Evolutionary conservation across 345 rosid species (phyloP), one percentile per base, ranked within the genome.

Genomic region (Streptanthus diversifolius): DNA sequence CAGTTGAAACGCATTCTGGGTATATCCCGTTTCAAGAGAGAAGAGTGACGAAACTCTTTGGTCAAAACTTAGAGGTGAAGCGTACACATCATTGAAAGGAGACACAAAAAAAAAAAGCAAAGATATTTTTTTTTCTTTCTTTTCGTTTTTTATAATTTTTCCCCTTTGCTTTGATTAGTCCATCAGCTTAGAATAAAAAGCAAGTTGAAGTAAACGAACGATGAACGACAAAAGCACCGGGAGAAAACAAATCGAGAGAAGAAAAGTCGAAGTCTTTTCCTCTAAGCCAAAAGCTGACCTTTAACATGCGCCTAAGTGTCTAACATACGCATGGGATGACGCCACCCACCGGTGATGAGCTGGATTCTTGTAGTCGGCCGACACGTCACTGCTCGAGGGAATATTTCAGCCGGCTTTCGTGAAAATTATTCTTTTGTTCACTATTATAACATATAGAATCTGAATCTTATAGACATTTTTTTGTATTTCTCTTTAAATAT

Each of bases 11-110:
- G 61, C 43, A 62, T 37, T 39, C 29, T 3, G 14, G 61, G 68
- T 1, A 71, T 71, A 61, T 71, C 51, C 61, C 75, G 17, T 22
- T 27, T 32, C 0, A 40, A 52, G 49, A 71, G 52, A 61, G 66
- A 36, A 15, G 19, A 35, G 68, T 8, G 54, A 40, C 4, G 61
- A 63, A 63, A 53, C 32, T 39, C n/a, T 68, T 63, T 63, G 70
- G 70, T 72, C 77, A 63, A 73, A 63, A 55, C 65, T 73, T 73
- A 64, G 77, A 73, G 77, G 71, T 44, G 77, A 73, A 64, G 77
- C 13, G 49, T 56, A 73, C 58, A 40, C 65, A 55, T 73, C 58
- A 64, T 24, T 73, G 66, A 39, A 25, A 19, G 14, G n/a, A n/a
- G 51, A 29, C 24, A 10, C 1, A 6, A 25, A 55, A 3, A 0